A percentile compares a stretch with the other conserved stretches of the same genome.
These are phyloP conservation scores for Rosa persica DNA, from an alignment of 306 rosid species.

Conservation along the genomic window DNA sequence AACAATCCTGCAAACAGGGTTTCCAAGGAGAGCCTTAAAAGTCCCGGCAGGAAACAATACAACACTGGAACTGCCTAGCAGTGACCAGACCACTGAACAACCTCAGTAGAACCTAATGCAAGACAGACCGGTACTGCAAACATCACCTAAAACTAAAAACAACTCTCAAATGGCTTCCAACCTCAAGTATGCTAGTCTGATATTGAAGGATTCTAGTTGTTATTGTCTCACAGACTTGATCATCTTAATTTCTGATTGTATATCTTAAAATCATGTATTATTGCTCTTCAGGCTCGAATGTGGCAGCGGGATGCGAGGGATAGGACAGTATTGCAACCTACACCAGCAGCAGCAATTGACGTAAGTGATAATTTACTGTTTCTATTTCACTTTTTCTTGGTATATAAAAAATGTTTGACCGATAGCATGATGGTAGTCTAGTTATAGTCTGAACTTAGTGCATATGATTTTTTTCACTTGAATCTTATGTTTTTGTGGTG, in stretches of 20 bases:
- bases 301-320: constrained; percentile 90
- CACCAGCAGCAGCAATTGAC: constrained; percentile 90
- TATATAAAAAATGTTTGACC: constrained; percentile 1
- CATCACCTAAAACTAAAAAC: not conserved
- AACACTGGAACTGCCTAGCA: not conserved
- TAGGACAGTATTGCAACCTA: constrained; percentile 84
- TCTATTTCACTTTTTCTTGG: constrained; percentile 5
- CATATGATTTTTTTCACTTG: constrained; percentile 8
- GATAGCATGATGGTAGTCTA: constrained; percentile 5
- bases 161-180: not conserved
- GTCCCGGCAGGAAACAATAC: not conserved
- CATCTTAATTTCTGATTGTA: not conserved
- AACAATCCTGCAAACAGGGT: not conserved
- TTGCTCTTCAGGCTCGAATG: constrained; percentile 69
- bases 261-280: constrained; percentile 15
- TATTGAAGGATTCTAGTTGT: not conserved
- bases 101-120: not conserved
- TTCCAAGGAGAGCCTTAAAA: not conserved
- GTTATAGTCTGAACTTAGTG: constrained; percentile 20
- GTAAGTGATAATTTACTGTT: constrained; percentile 43
- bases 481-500: constrained; percentile 28
- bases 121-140: not conserved
- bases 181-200: not conserved
- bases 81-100: not conserved
- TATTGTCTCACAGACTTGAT: constrained; percentile 8